Conservation (phyloP, 495 filamentous ascomycete genomes). For the Trichoderma virens region DNA sequence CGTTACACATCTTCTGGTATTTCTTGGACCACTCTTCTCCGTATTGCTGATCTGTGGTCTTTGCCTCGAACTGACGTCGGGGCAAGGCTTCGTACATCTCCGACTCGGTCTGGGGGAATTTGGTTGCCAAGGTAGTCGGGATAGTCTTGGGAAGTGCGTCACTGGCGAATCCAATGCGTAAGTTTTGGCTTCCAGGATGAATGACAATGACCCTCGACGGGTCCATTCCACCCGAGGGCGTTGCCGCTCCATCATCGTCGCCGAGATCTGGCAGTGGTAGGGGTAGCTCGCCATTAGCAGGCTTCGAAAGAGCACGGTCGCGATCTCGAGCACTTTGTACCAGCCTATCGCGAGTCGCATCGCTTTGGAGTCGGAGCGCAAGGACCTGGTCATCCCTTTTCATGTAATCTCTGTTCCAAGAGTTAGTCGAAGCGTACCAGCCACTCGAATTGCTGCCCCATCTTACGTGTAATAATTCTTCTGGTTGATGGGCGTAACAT, state of each 20-base stretch:
- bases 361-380: slow-evolving; percentile 75
- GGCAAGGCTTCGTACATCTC: slow-evolving; percentile 83
- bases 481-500: slow-evolving; percentile 88
- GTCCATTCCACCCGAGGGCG: slow-evolving; percentile 55
- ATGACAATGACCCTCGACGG: slow-evolving; percentile 88
- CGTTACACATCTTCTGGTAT: slow-evolving; percentile 71
- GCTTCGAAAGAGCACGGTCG: slow-evolving; percentile 73
- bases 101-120: slow-evolving; percentile 64
- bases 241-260: slow-evolving; percentile 49
- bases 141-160: slow-evolving; percentile 91
- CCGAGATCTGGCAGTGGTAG: slow-evolving; percentile 48
- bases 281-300: slow-evolving; percentile 55
- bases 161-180: slow-evolving; percentile 85
- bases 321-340: slow-evolving; percentile 76
- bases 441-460: not conserved
- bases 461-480: slow-evolving; percentile 99
- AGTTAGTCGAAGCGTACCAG: slow-evolving; percentile 15
- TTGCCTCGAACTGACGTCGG: slow-evolving; percentile 71
- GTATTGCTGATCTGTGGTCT: slow-evolving; percentile 68
- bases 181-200: slow-evolving; percentile 95
- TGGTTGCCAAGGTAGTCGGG: slow-evolving; percentile 85
- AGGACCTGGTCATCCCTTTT: slow-evolving; percentile 97
- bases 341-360: slow-evolving; percentile 70
- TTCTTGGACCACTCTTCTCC: slow-evolving; percentile 77
- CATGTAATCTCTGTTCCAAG: slow-evolving; percentile 71